phyloP scores from a whole-genome alignment of 2,329 filamentous ascomycete species.

The Arthroderma uncinatum region DNA sequence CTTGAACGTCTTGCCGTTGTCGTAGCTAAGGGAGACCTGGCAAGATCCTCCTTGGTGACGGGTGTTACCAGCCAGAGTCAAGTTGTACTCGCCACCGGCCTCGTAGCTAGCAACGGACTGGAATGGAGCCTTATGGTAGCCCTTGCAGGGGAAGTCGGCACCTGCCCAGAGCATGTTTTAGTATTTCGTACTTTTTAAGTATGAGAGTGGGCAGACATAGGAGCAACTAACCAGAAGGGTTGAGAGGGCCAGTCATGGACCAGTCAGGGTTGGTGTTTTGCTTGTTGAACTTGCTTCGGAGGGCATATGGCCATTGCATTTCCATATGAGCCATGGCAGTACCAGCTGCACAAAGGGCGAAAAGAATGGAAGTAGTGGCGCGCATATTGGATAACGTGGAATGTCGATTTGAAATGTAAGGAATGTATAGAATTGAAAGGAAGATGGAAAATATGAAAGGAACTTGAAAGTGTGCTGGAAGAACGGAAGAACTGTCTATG shows the following conservation, averaged over 20 bases:
- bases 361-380: slow-evolving; percentile 7
- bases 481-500: not conserved
- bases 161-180: slow-evolving; percentile 26
- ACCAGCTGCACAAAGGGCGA: slow-evolving; percentile 11
- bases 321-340: slow-evolving; percentile 39
- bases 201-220: not conserved
- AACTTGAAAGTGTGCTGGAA: not conserved
- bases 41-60: slow-evolving; percentile 62
- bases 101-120: slow-evolving; percentile 49
- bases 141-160: slow-evolving; percentile 67
- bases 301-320: slow-evolving; percentile 45
- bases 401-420: not conserved
- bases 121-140: slow-evolving; percentile 43
- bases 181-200: not conserved
- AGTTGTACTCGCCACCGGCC: slow-evolving; percentile 51
- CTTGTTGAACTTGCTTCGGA: slow-evolving; percentile 42
- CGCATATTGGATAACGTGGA: slow-evolving; percentile 6
- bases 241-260: slow-evolving; percentile 5
- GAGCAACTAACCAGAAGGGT: not conserved
- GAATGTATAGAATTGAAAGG: slow-evolving; percentile 3
- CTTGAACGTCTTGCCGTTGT: slow-evolving; percentile 57
- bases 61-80: slow-evolving; percentile 53
- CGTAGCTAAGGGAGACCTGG: slow-evolving; percentile 64
- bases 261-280: slow-evolving; percentile 5
- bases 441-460: not conserved